A percentile compares a stretch with the other conserved stretches of the same genome.
Conservation (phyloP, 139 green algal species). For the Yamagishiella unicocca region DNA sequence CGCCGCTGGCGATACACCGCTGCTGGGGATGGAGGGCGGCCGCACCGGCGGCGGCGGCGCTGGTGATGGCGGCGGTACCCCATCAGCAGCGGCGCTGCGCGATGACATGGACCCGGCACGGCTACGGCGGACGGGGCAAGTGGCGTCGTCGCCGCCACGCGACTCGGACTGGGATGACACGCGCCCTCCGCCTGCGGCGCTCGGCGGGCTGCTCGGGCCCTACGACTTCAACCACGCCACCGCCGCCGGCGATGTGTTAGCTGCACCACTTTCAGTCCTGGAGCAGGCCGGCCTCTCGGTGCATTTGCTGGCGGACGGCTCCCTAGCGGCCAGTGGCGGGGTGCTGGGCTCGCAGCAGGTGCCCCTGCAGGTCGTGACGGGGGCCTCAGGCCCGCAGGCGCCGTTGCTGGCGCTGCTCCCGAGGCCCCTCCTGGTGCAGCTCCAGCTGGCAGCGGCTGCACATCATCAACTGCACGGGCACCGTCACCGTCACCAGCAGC, state of each 20-base stretch:
- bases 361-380: conserved; percentile 20
- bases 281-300: conserved; percentile 24
- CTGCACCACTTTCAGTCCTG: background rate
- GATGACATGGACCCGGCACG: background rate
- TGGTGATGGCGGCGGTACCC: background rate
- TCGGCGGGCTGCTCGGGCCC: no score
- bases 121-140: background rate
- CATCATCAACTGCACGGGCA: background rate
- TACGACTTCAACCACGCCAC: no score
- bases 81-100: background rate
- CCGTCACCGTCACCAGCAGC: background rate
- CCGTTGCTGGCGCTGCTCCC: conserved; percentile 24
- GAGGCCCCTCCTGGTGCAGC: background rate
- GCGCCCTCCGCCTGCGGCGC: no score
- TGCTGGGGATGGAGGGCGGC: background rate
- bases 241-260: background rate
- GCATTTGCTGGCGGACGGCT: background rate
- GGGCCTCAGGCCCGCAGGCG: background rate
- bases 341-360: background rate
- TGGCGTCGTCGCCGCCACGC: no score
- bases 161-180: no score
- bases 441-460: background rate
- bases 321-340: background rate
- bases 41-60: background rate
- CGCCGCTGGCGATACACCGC: background rate